A percentile compares a stretch with the other conserved stretches of the same genome.
Conservation (phyloP, 73 alveolate genomes). For the Stentor roeselii region DNA sequence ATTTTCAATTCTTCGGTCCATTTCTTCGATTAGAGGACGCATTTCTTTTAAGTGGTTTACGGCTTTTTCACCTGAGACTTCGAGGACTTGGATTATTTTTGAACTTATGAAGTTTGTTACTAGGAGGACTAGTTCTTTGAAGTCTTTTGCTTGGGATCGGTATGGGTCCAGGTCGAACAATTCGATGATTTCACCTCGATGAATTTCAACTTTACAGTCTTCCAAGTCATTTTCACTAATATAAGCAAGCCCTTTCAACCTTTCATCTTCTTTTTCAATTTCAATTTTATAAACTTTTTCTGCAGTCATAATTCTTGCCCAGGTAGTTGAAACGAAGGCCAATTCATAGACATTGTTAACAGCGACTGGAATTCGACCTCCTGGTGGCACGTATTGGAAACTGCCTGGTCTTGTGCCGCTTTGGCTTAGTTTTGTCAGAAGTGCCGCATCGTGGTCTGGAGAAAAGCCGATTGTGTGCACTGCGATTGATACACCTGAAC, state of each 20-base stretch:
- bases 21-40: slow-evolving; percentile 10
- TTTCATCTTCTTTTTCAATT: neutral
- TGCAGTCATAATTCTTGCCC: slow-evolving; percentile 16
- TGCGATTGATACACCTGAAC: slow-evolving; percentile 5
- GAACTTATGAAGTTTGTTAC: slow-evolving; percentile 1
- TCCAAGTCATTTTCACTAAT: slow-evolving; percentile 24
- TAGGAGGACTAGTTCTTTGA: slow-evolving; percentile 7
- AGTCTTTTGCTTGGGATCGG: neutral
- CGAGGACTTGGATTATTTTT: slow-evolving; percentile 1
- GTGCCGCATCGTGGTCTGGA: slow-evolving; percentile 11
- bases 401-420: slow-evolving; percentile 18
- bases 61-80: slow-evolving; percentile 19
- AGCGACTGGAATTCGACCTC: slow-evolving; percentile 20
- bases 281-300: neutral
- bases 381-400: slow-evolving; percentile 25
- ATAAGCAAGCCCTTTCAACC: neutral
- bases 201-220: slow-evolving; percentile 14
- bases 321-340: neutral
- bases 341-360: slow-evolving; percentile 17
- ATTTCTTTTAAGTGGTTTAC: neutral
- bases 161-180: neutral
- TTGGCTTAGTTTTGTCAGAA: slow-evolving; percentile 7
- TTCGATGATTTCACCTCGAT: neutral
- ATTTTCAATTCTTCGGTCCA: slow-evolving; percentile 5
- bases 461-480: slow-evolving; percentile 23